These are phyloP conservation scores for Penicillium fuscoglaucum DNA, from an alignment of 2,329 filamentous ascomycete genomes.

Conservation along the genomic window DNA sequence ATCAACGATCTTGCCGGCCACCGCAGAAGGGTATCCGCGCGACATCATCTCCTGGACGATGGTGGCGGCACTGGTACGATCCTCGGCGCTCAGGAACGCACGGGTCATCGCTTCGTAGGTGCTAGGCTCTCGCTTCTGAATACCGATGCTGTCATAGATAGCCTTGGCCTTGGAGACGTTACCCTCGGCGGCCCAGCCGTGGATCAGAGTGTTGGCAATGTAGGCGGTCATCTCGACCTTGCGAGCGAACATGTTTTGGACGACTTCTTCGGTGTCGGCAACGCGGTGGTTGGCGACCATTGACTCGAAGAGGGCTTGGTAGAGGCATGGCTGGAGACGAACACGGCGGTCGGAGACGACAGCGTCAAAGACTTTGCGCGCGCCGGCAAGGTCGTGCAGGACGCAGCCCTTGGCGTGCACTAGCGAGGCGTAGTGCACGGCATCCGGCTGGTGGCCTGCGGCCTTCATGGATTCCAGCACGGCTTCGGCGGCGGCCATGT, in stretches of 20 bases:
- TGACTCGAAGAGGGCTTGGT: constrained; percentile 94
- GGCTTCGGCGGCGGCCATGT: constrained; percentile 83
- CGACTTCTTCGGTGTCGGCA: constrained; percentile 69
- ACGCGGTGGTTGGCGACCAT: constrained; percentile 95
- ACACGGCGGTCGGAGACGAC: constrained; percentile 69
- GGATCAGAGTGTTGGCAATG: constrained; percentile 96
- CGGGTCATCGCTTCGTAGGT: constrained; percentile 99
- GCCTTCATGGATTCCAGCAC: constrained; percentile 76
- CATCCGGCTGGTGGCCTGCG: constrained; percentile 75
- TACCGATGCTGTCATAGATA: constrained; percentile 77
- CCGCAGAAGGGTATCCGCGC: constrained; percentile 85
- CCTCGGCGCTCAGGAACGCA: constrained; percentile 81
- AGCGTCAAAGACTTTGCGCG: constrained; percentile 76
- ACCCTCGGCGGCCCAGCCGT: constrained; percentile 87
- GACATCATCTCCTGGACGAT: constrained; percentile 89
- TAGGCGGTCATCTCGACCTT: constrained; percentile 88
- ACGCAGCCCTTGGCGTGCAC: constrained; percentile 96
- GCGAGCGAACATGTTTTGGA: constrained; percentile 71
- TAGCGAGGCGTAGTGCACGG: constrained; percentile 91
- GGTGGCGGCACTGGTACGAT: constrained; percentile 70
- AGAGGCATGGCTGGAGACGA: constrained; percentile 78
- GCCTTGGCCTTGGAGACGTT: constrained; percentile 74
- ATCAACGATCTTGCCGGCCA: constrained; percentile 91
- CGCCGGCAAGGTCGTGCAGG: constrained; percentile 83
- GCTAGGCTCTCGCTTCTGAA: constrained; percentile 84